A percentile compares a stretch with the other conserved stretches of the same genome.
Conservation (phyloP, 768 basidiomycete genomes). For the Cystobasidium ongulense region DNA sequence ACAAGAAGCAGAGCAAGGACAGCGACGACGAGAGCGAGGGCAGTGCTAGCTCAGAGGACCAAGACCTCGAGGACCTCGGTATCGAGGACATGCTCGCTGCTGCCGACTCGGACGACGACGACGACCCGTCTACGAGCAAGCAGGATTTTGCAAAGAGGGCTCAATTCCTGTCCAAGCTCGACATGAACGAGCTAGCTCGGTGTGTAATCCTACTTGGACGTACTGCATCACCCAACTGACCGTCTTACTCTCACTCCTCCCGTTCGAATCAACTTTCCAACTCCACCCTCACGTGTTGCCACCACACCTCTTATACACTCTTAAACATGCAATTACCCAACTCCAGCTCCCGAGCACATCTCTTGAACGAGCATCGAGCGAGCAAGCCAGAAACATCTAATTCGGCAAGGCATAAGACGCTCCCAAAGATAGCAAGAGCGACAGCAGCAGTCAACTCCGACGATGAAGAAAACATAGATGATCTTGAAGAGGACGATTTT, state of each 20-base stretch:
- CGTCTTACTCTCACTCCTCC: not conserved
- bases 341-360: conserved; percentile 21
- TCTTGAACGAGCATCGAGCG: conserved; percentile 2
- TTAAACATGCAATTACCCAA: not conserved
- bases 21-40: not conserved
- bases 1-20: not conserved
- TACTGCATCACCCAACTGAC: not conserved
- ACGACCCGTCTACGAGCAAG: not conserved
- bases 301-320: not conserved
- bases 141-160: not conserved
- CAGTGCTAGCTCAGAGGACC: not conserved
- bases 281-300: not conserved
- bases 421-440: conserved; percentile 18
- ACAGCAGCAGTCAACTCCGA: conserved; percentile 22
- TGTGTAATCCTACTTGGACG: not conserved
- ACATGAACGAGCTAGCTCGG: conserved; percentile 23
- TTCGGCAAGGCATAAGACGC: not conserved
- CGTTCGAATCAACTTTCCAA: not conserved
- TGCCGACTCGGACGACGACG: not conserved
- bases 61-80: not conserved
- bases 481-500: conserved; percentile 20
- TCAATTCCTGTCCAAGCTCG: conserved; percentile 13
- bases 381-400: conserved; percentile 11
- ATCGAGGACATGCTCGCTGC: conserved; percentile 7
- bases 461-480: conserved; percentile 23